A percentile compares a stretch with the other conserved stretches of the same genome.
Evolutionary conservation across 2,329 filamentous ascomycete genomes (phyloP).

Genomic region (Paecilomyces formosus): DNA sequence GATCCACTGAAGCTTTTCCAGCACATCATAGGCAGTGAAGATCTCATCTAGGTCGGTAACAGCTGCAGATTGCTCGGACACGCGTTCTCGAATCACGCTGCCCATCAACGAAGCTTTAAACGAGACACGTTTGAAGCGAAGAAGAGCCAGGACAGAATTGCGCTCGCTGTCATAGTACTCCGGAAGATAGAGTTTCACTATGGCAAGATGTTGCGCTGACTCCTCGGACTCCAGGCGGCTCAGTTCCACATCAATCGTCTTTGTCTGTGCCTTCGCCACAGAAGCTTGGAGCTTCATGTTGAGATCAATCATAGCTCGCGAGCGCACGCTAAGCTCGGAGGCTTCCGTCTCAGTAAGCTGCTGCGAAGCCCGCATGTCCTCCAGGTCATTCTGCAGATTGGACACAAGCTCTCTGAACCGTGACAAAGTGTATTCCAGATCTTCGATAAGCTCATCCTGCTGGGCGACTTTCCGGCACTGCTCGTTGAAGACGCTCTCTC

Average conservation of each 20-base stretch:
- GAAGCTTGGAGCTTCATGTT: slow-evolving; percentile 91
- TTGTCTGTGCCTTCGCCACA: slow-evolving; percentile 83
- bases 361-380: slow-evolving; percentile 86
- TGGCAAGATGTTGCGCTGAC: slow-evolving; percentile 77
- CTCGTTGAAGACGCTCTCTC: slow-evolving; percentile 76
- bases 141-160: slow-evolving; percentile 78
- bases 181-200: slow-evolving; percentile 82
- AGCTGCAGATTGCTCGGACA: slow-evolving; percentile 59
- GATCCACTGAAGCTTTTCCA: slow-evolving; percentile 82
- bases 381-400: slow-evolving; percentile 75
- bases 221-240: slow-evolving; percentile 82
- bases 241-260: slow-evolving; percentile 87
- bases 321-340: slow-evolving; percentile 79
- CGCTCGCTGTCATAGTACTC: slow-evolving; percentile 73
- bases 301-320: slow-evolving; percentile 90
- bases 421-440: slow-evolving; percentile 82
- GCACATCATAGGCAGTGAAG: slow-evolving; percentile 70
- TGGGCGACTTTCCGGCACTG: slow-evolving; percentile 64
- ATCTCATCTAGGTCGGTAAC: slow-evolving; percentile 65
- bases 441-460: slow-evolving; percentile 73
- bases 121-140: slow-evolving; percentile 77
- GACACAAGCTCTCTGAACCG: slow-evolving; percentile 85
- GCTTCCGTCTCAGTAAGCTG: slow-evolving; percentile 89
- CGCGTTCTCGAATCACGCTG: slow-evolving; percentile 69
- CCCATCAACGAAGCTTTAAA: slow-evolving; percentile 82